Evolutionary conservation across 2,329 filamentous ascomycete genomes (phyloP), one percentile per base, ranked within the genome.

Genomic region (Colletotrichum higginsianum): DNA sequence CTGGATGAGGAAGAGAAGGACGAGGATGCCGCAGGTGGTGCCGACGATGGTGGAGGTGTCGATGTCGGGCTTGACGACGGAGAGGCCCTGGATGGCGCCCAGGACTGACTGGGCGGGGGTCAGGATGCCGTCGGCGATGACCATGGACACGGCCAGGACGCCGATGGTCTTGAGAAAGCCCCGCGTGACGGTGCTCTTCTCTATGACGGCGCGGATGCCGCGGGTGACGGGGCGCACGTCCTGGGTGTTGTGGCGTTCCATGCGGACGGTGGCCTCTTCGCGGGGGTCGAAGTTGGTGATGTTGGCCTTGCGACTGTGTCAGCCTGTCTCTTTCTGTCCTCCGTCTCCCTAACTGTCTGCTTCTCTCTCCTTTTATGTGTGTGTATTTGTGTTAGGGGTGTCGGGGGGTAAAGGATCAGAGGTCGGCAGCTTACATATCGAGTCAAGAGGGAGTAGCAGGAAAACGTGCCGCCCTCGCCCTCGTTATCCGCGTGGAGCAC

Each of bases 71-170:
- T 84, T 84, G 40, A 89, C 89, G 1, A 93, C 91, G 35, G 84
- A 83, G 4, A 89, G 82, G 30, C 89, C 91, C 78, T 93, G 91
- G 18, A 93, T 88, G 2, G 91, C 91, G 35, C 91, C 91, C 7
- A 93, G 85, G 1, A 93, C 89, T 3, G 91, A 92, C 78, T 93
- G 91, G 0, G 91, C 91, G 0, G 91, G 91, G 1, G 91, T 93
- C 35, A 93, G 81, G 13, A 93, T 86, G 56, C 91, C 91, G 77
- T 93, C 86, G 5, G 86, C 84, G 81, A 93, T 90, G 73, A 93
- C 90, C 86, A 93, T 89, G 38, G 88, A 88, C 12, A 93, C 91
- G 13, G 89, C 90, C 11, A 93, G 81, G 1, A 93, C 89, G 1
- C 90, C 91, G 55, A 92, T 85, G 1, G 86, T 81, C 77, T 92